Base-by-base conservation (phyloP, 169 alveolate species). In the Cryptosporidium canis region DNA sequence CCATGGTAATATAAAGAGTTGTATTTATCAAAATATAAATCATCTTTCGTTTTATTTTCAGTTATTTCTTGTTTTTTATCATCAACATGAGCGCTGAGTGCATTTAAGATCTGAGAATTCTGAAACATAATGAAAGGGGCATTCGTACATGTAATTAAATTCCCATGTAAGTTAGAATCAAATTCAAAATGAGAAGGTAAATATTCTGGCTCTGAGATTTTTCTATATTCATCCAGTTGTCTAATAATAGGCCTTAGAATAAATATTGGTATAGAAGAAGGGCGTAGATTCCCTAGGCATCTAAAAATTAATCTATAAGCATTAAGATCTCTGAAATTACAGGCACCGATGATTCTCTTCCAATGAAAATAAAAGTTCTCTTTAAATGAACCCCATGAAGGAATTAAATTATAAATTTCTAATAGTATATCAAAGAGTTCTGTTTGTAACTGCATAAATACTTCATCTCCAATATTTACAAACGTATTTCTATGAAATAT, bases 161-260 rank as follows among this genome's bases (percentile, higher is more conserved):
- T 53, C 48, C 67, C 55, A 0, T 70, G 84, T 35, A 70, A 27
- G n/a, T n/a, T 47, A 16, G 84, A 8, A 21, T 70, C 53, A 5
- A 70, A 47, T 55, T 77, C 87, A 35, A 77, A 44, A 77, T 77
- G 29, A 35, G 56, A 27, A 24, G 87, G 61, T 27, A 27, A 29
- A 77, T 77, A 77, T 35, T 77, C 87, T 3, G 87, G 77, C n/a
- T 77, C 87, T 14, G 87, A 77, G 37, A 77, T 77, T 61, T 53
- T 77, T 77, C 87, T 77, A 43, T 56, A 77, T 58, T 77, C 87
- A 58, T 77, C 87, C 37, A 77, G 87, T 41, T 77, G 87, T 39
- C 61, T 77, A 58, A 77, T 77, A 9, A 77, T 61, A 16, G 71
- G 65, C 14, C 51, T 77, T 24, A 77, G 31, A 18, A 61, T 31